Conservation (phyloP, 108 stramenopile genomes). For the Nitzschia sp. region DNA sequence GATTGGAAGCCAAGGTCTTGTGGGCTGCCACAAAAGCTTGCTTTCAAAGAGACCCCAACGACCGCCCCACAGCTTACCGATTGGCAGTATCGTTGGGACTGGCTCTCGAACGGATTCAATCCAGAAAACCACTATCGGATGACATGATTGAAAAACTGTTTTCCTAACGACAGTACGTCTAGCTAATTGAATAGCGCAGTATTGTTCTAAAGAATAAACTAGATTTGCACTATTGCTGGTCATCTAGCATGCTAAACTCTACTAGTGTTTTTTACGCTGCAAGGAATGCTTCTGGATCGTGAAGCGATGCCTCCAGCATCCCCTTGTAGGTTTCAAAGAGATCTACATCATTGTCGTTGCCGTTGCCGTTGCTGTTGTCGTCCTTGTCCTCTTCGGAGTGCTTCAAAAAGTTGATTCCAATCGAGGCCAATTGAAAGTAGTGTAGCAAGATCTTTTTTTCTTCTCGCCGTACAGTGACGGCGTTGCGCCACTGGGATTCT, state of each 20-base stretch:
- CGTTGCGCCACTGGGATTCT: background rate
- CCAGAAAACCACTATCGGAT: background rate
- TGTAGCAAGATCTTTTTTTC: slow-evolving; percentile 1
- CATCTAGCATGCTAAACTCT: no score
- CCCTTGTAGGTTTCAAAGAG: slow-evolving; percentile 3
- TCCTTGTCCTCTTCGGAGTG: background rate
- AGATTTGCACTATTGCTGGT: no score
- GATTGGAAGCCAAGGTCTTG: slow-evolving; percentile 25
- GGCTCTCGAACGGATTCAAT: slow-evolving; percentile 17
- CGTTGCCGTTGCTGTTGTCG: no score
- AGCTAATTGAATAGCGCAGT: background rate
- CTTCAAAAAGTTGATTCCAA: background rate
- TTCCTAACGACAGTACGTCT: no score
- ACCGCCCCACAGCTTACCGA: slow-evolving; percentile 39
- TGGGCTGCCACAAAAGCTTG: slow-evolving; percentile 32
- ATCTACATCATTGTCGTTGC: no score
- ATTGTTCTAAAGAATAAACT: no score
- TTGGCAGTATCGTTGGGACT: slow-evolving; percentile 19
- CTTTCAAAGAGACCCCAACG: slow-evolving; percentile 32
- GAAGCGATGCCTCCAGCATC: slow-evolving; percentile 3
- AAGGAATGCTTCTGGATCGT: background rate
- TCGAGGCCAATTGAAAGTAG: slow-evolving; percentile 1
- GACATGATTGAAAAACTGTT: slow-evolving; percentile 2
- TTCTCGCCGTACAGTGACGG: background rate
- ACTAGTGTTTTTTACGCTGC: background rate